Conservation (phyloP, 1,284 basidiomycete genomes). For the Fomes fomentarius region DNA sequence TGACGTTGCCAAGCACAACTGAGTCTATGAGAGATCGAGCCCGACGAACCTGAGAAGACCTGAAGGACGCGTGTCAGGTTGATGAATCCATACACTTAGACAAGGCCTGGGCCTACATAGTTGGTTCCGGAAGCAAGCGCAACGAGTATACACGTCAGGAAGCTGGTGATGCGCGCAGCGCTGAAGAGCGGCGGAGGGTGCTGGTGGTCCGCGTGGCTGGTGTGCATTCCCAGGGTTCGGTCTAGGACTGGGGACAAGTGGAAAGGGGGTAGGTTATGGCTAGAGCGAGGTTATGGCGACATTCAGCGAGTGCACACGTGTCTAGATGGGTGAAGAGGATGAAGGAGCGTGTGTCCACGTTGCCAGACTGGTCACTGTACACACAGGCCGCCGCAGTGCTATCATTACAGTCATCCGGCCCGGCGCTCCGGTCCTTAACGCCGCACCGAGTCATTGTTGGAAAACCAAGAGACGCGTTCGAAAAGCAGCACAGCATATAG, state of each 20-base stretch:
- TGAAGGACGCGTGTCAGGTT: conserved; percentile 51
- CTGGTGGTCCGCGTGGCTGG: conserved; percentile 17
- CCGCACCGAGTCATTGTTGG: too few species aligned
- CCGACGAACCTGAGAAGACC: conserved; percentile 41
- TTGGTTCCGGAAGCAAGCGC: conserved; percentile 70
- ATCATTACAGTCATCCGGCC: not conserved
- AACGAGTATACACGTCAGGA: conserved; percentile 59
- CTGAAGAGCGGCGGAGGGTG: conserved; percentile 43
- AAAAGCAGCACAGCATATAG: not conserved
- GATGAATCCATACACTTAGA: not conserved
- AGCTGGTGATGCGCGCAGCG: conserved; percentile 44
- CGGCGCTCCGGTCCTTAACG: not conserved
- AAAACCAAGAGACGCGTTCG: too few species aligned
- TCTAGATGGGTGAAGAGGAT: not conserved
- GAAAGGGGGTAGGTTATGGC: not conserved
- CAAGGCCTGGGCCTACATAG: conserved; percentile 50
- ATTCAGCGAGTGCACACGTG: not conserved
- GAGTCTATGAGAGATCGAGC: conserved; percentile 2
- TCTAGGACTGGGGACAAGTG: not conserved
- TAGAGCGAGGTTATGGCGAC: not conserved
- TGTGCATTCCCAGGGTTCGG: conserved; percentile 11
- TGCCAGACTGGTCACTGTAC: not conserved
- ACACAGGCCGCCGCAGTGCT: not conserved
- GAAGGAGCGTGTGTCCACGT: not conserved
- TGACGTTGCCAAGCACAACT: not conserved